Evolutionary conservation across 495 filamentous ascomycete genomes (phyloP), one percentile per base, ranked within the genome.

Genomic region (Penicillium chermesinum): DNA sequence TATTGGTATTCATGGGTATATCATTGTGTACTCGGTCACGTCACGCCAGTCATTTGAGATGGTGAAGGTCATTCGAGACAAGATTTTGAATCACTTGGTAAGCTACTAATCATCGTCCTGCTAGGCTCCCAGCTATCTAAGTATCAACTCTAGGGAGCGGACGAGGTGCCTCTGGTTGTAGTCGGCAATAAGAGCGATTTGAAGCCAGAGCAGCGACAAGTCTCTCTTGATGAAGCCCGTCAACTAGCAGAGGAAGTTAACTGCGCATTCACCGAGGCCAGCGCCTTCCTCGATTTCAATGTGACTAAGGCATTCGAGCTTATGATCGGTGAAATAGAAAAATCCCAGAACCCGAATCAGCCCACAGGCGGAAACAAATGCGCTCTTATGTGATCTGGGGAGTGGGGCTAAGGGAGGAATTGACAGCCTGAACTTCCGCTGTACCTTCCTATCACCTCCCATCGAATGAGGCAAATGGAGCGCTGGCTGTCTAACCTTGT

Each of bases 1-100:
- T 65, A 98, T 98, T 71, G 93, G 93, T 50, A 96, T 97, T 55
- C 93, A 98, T 78, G 93, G 93, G 33, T 98, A 98, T 72, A 91
- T 98, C 81, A 84, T 98, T 41, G 93, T 95, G 34, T 98, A 98
- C 70, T 95, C 89, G 14, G 87, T 98, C 39, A 85, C 87, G 21
- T 95, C 87, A 32, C 87, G 86, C 51, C 87, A 93, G 53, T 95
- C 89, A 19, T 97, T 96, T 62, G 93, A 97, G 63, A 97, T 96
- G 89, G 85, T 95, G 40, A 81, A 85, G 49, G 86, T 95, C 37
- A 95, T 98, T 41, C 75, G 91, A 27, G 93, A 97, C 61, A 98
- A 97, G 79, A 96, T 98, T 48, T 72, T 98, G 45, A 96, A 95
- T 62, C 94, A 96, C 60, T 74, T 97, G 33, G 93, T 96, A 73